Evolutionary conservation across 1,284 basidiomycete genomes (phyloP).

Genomic region (Puccinia novopanici): DNA sequence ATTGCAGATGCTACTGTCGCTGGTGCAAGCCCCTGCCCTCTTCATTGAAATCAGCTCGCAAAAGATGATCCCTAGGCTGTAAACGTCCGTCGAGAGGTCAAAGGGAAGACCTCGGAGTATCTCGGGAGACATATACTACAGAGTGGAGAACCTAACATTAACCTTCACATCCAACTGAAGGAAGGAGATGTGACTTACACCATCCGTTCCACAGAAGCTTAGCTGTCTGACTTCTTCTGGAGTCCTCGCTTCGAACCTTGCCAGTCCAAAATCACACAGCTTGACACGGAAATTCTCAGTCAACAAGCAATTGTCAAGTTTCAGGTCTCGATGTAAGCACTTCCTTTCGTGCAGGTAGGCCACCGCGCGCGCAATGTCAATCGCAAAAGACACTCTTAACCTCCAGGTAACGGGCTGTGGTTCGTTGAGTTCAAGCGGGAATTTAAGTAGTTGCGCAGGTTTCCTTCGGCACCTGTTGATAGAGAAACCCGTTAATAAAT

Average conservation of each 20-base stretch:
- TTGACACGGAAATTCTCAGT: conserved; percentile 91
- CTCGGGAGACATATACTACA: conserved; percentile 69
- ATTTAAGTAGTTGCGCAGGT: conserved; percentile 22
- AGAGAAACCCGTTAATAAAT: conserved; percentile 64
- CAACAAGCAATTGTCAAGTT: conserved; percentile 94
- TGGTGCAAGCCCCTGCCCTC: conserved; percentile 68
- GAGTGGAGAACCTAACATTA: neutral
- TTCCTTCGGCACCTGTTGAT: conserved; percentile 35
- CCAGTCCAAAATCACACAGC: conserved; percentile 94
- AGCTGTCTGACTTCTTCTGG: conserved; percentile 86
- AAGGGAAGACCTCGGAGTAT: conserved; percentile 88
- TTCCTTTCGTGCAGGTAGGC: conserved; percentile 94
- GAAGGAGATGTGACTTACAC: conserved; percentile 70
- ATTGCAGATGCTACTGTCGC: conserved; percentile 43
- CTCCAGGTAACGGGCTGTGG: conserved; percentile 68
- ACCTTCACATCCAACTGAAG: no score
- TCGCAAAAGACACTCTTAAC: conserved; percentile 86
- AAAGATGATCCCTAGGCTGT: conserved; percentile 90
- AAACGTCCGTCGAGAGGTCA: conserved; percentile 88
- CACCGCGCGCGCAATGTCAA: conserved; percentile 87
- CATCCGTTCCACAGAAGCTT: conserved; percentile 94
- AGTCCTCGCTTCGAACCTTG: conserved; percentile 85
- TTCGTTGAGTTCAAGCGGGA: neutral
- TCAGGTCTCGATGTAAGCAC: conserved; percentile 74
- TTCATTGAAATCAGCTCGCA: conserved; percentile 84